Percentiles rank a stretch among this genome's conserved stretches.
Evolutionary conservation across 805 yeast genomes (phyloP).

Genomic region (Starmerella sp.): DNA sequence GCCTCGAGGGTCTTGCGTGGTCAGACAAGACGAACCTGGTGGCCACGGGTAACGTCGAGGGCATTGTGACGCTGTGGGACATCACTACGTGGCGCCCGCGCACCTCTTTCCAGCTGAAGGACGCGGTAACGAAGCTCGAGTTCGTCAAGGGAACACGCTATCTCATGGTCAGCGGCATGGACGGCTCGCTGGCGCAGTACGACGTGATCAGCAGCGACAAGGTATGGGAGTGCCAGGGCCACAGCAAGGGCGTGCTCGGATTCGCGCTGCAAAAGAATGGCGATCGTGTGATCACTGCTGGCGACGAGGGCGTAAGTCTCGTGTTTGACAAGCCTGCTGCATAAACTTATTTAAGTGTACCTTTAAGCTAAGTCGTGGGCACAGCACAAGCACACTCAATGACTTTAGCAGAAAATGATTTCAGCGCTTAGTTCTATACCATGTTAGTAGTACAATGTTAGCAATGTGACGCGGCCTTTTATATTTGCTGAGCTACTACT

Average conservation of each 20-base stretch:
- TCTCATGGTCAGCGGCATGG: slow-evolving; percentile 65
- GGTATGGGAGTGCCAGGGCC: slow-evolving; percentile 75
- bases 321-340: slow-evolving; percentile 35
- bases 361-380: too few relatives aligned
- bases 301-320: slow-evolving; percentile 90
- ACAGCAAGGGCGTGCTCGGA: slow-evolving; percentile 86
- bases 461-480: too few relatives aligned
- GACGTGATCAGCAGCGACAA: slow-evolving; percentile 79
- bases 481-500: too few relatives aligned
- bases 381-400: too few relatives aligned
- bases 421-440: too few relatives aligned
- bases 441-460: too few relatives aligned
- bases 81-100: slow-evolving; percentile 79
- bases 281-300: slow-evolving; percentile 72
- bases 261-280: slow-evolving; percentile 61
- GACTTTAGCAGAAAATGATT: too few relatives aligned
- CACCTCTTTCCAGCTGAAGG: slow-evolving; percentile 55
- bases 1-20: slow-evolving; percentile 78
- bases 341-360: background rate
- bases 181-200: slow-evolving; percentile 77
- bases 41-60: slow-evolving; percentile 85
- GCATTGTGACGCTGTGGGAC: slow-evolving; percentile 74
- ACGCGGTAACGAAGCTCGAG: slow-evolving; percentile 69
- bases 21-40: slow-evolving; percentile 50
- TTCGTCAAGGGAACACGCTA: slow-evolving; percentile 40